phyloP scores from a whole-genome alignment of 495 filamentous ascomycete genomes.

The Jackrogersella multiformis region DNA sequence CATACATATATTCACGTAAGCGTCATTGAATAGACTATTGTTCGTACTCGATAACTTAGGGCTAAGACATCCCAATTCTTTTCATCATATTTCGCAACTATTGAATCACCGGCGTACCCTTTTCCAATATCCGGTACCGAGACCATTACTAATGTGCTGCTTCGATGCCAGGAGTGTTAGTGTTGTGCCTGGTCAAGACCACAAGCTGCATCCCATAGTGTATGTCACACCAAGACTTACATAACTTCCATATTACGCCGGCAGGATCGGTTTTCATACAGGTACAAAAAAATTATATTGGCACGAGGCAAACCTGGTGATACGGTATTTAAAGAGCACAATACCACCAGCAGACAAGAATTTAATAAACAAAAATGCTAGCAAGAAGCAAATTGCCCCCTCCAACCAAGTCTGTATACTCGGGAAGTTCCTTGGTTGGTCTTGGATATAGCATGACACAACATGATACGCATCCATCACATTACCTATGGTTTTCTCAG shows the following conservation, averaged over 20 bases:
- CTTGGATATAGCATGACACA: neutral
- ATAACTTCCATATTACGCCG: neutral
- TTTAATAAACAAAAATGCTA: no score
- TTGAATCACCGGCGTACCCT: neutral
- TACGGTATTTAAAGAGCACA: neutral
- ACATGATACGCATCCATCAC: neutral
- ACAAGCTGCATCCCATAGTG: neutral
- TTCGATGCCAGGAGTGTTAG: no score
- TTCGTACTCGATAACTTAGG: neutral
- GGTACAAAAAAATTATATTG: neutral
- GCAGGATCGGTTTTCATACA: neutral
- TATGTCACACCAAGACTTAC: neutral
- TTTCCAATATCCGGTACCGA: neutral
- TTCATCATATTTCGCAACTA: slow-evolving; percentile 1
- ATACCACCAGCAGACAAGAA: neutral
- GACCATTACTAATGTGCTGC: neutral
- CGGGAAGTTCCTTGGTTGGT: neutral
- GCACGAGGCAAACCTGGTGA: neutral
- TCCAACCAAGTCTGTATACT: neutral
- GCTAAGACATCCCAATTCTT: neutral
- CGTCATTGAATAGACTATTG: neutral
- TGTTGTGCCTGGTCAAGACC: neutral
- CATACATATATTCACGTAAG: neutral
- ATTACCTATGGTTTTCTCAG: neutral
- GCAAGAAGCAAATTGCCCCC: neutral